These are phyloP conservation scores for Flaveria floridana DNA, from an alignment of 140 eudicot genomes.

Conservation along the genomic window DNA sequence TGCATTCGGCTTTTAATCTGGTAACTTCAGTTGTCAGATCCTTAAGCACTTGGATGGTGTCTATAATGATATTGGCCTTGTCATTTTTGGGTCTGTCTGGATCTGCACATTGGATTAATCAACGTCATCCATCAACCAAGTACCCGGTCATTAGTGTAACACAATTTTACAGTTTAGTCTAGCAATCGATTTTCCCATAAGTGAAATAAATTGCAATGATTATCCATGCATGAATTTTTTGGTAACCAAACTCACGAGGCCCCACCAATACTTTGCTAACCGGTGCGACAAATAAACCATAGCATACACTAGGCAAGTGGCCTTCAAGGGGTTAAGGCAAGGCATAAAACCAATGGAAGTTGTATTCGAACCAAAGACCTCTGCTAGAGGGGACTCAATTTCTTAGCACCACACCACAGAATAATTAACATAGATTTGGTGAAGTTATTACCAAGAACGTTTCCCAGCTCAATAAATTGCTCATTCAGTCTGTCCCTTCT, in stretches of 20 bases:
- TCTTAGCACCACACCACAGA: neutral
- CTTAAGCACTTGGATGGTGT: constrained; percentile 53
- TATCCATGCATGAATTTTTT: neutral
- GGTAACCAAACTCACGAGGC: neutral
- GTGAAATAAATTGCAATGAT: neutral
- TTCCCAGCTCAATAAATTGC: constrained; percentile 54
- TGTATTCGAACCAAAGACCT: too few relatives aligned
- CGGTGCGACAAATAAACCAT: neutral
- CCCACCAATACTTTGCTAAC: neutral
- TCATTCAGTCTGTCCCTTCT: constrained; percentile 58
- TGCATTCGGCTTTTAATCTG: constrained; percentile 49
- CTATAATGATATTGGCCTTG: constrained; percentile 49
- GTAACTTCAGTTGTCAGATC: constrained; percentile 55
- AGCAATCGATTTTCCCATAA: neutral
- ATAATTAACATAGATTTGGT: neutral
- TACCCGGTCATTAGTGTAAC: neutral
- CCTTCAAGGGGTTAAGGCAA: neutral
- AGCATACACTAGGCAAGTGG: neutral
- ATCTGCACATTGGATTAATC: constrained; percentile 36
- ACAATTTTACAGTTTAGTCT: neutral
- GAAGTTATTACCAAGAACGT: constrained; percentile 42
- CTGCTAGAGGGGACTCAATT: neutral
- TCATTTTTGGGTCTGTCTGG: constrained; percentile 59
- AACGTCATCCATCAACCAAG: neutral
- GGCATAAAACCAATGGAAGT: neutral